Conservation (phyloP, 2,329 filamentous ascomycete genomes). For the Colletotrichum abscissum region DNA sequence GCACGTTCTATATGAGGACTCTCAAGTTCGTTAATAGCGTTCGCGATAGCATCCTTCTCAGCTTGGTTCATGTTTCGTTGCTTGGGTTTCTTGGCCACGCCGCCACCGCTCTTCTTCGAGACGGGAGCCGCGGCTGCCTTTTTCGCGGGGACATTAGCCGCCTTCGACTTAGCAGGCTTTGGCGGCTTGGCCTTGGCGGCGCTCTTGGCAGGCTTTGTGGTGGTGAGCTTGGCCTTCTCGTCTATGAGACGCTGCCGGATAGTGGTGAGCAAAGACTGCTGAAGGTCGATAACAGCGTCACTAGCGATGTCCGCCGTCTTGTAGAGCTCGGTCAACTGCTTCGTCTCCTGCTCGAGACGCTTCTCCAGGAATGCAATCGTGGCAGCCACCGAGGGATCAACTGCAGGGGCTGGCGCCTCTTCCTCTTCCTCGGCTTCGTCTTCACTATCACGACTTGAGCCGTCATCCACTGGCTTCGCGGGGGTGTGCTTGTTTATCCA, state of each 20-base stretch:
- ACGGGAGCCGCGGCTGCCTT: slow-evolving; percentile 52
- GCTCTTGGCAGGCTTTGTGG: slow-evolving; percentile 66
- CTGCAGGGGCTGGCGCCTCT: slow-evolving; percentile 69
- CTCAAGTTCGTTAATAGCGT: slow-evolving; percentile 84
- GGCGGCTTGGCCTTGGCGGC: slow-evolving; percentile 63
- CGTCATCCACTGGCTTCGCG: slow-evolving; percentile 63
- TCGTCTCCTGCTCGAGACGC: slow-evolving; percentile 66
- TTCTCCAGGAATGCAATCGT: slow-evolving; percentile 65
- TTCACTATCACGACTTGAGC: slow-evolving; percentile 74
- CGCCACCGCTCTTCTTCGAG: slow-evolving; percentile 54
- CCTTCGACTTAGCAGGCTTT: slow-evolving; percentile 64
- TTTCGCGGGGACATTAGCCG: slow-evolving; percentile 47
- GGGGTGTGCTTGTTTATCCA: slow-evolving; percentile 83
- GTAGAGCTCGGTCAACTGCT: slow-evolving; percentile 65
- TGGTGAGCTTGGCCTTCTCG: slow-evolving; percentile 74
- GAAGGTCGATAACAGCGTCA: slow-evolving; percentile 63
- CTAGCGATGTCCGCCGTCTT: slow-evolving; percentile 63
- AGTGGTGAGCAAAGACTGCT: slow-evolving; percentile 71
- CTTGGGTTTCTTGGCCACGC: slow-evolving; percentile 55
- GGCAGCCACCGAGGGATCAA: slow-evolving; percentile 45
- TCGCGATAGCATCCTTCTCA: slow-evolving; percentile 93
- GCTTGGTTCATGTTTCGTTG: slow-evolving; percentile 76
- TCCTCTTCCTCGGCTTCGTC: slow-evolving; percentile 80
- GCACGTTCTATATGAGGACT: slow-evolving; percentile 82
- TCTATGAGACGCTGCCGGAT: slow-evolving; percentile 79